Conservation (phyloP, 2,329 filamentous ascomycete genomes). For the Beauveria scarabaeidicola region DNA sequence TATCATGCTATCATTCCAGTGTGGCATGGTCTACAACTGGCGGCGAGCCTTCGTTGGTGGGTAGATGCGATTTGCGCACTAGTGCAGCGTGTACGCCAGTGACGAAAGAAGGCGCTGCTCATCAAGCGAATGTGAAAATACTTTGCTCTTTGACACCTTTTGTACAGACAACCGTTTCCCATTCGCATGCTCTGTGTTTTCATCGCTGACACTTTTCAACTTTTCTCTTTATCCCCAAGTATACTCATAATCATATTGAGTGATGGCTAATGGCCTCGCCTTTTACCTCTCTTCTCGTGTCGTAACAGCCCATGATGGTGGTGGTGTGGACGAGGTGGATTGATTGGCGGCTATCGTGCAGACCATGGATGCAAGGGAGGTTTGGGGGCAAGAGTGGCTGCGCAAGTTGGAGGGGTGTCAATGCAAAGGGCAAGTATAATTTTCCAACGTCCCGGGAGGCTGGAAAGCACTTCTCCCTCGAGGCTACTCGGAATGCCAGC, state of each 20-base stretch:
- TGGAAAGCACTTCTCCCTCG: neutral
- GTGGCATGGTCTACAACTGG: neutral
- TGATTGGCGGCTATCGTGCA: neutral
- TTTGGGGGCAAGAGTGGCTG: neutral
- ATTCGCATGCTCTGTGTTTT: no score
- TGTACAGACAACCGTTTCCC: no score
- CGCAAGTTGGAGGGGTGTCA: neutral
- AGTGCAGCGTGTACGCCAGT: neutral
- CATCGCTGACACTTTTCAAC: no score
- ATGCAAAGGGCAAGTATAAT: neutral
- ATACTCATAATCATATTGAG: neutral
- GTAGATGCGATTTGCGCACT: conserved; percentile 5
- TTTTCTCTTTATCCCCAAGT: no score
- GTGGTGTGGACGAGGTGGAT: conserved; percentile 7
- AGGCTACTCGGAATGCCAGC: neutral
- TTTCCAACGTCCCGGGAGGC: neutral
- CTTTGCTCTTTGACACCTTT: no score
- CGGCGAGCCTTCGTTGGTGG: neutral
- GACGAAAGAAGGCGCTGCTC: neutral
- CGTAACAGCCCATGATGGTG: neutral
- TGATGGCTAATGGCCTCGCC: neutral
- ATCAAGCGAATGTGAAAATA: neutral
- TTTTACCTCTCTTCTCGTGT: neutral
- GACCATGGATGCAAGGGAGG: neutral
- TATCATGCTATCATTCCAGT: neutral